phyloP scores from a whole-genome alignment of 2,329 filamentous ascomycete species.

The Aspergillus sp. region DNA sequence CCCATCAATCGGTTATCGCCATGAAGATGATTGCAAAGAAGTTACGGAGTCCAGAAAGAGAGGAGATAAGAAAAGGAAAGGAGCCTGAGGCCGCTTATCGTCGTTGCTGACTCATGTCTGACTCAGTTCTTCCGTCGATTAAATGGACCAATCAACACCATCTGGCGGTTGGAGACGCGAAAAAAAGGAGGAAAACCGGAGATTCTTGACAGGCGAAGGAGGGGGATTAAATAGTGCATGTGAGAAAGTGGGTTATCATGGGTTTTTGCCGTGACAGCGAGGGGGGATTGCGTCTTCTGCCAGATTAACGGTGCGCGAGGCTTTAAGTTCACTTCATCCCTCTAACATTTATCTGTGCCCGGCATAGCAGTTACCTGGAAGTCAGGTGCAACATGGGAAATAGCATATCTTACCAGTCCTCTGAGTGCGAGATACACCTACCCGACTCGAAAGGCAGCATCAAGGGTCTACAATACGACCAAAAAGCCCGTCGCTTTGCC shows the following conservation, averaged over 20 bases:
- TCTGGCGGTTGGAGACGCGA: not conserved
- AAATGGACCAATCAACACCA: conserved; percentile 6
- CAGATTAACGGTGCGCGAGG: not conserved
- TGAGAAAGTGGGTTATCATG: too few relatives aligned
- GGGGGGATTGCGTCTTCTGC: not conserved
- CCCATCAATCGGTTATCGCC: not conserved
- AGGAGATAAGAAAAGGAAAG: not conserved
- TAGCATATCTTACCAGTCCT: conserved; percentile 12
- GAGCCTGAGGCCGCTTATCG: not conserved
- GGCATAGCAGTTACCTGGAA: too few relatives aligned
- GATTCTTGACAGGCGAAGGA: not conserved
- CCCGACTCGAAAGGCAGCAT: conserved; percentile 6
- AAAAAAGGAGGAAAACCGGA: not conserved
- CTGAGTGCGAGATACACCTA: conserved; percentile 7
- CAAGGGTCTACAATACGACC: conserved; percentile 20
- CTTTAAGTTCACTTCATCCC: not conserved
- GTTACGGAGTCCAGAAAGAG: not conserved
- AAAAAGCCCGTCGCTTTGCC: conserved; percentile 30
- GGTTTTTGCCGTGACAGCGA: not conserved
- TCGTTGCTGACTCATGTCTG: not conserved
- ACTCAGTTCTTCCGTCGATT: not conserved
- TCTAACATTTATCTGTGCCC: not conserved
- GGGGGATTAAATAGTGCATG: too few relatives aligned
- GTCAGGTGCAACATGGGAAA: conserved; percentile 7
- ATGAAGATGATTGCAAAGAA: not conserved